Evolutionary conservation across 805 yeast species (phyloP), one percentile per base, ranked within the genome.

Genomic region (Pichia eremophila): DNA sequence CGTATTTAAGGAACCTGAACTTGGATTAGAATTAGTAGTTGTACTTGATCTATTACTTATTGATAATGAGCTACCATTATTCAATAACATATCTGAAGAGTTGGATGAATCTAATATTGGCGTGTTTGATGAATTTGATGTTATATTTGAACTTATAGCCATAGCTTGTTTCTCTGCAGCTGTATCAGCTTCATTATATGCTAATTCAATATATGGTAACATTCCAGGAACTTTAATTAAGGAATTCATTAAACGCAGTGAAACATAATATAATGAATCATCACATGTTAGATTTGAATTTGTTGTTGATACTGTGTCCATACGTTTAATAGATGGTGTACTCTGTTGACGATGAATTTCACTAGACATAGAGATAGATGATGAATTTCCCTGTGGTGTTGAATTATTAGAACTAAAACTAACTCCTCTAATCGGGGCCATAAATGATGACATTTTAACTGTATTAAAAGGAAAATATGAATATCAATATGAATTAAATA

Each of bases 211-310:
- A 61, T 79, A 84, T 38, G 89, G 83, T 36, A 73, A 75, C 73
- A 88, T 72, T 18, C 83, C 89, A 0, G 84, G 79, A 22, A 85
- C 73, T 39, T 69, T 65, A 46, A 75, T 77, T 35, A 88, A 64
- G 50, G 83, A 65, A 48, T 66, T 70, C 57, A 78, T 74, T 47
- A 86, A 68, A 29, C 68, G 70, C 25, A 72, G 63, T 60, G 93
- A 80, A 37, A 85, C 75, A 61, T 81, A 81, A 61, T 78, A 85
- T 27, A 87, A 66, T 34, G 90, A 87, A 50, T 83, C 90, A 44
- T 72, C 68, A 19, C 80, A 78, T 51, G 72, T 74, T 54, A 73
- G 73, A 64, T 85, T 85, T 78, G 85, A 71, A 63, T 74, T 51
- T 18, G 66, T 61, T 43, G 70, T 63, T 36, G 74, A 66, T 8